These are phyloP conservation scores for Cladosporium halotolerans DNA, from an alignment of 2,329 filamentous ascomycete genomes.

Conservation along the genomic window DNA sequence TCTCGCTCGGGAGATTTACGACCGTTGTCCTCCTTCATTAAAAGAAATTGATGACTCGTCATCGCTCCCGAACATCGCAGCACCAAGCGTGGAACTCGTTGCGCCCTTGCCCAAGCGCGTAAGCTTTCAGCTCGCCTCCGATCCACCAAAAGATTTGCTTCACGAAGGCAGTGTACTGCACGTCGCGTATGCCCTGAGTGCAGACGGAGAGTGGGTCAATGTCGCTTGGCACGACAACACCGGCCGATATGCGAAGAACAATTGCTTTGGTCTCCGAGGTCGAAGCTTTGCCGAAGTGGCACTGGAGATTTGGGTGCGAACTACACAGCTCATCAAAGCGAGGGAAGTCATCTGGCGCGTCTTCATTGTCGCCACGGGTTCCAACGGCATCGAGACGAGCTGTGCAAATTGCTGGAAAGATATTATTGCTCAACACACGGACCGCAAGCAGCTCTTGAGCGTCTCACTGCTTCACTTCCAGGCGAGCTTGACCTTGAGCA, in stretches of 20 bases:
- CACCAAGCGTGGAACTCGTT: constrained; percentile 68
- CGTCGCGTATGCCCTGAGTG: constrained; percentile 68
- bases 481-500: neutral
- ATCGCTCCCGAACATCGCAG: constrained; percentile 47
- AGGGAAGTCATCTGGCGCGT: constrained; percentile 4
- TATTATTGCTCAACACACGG: constrained; percentile 6
- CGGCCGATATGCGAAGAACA: constrained; percentile 65
- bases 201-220: constrained; percentile 71
- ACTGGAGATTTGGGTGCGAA: constrained; percentile 72
- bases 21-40: constrained; percentile 54
- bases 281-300: constrained; percentile 60
- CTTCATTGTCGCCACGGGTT: constrained; percentile 32
- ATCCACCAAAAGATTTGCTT: constrained; percentile 65
- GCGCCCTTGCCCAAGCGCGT: constrained; percentile 63
- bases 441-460: constrained; percentile 34
- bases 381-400: neutral
- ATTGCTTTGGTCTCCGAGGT: constrained; percentile 63
- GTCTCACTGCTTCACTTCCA: constrained; percentile 18
- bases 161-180: constrained; percentile 77
- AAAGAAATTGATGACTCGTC: constrained; percentile 23
- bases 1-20: constrained; percentile 70
- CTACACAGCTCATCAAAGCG: constrained; percentile 27
- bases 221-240: constrained; percentile 75
- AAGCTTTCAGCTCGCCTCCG: constrained; percentile 64
- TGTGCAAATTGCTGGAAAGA: constrained; percentile 11